Conservation (phyloP, 495 filamentous ascomycete genomes). For the Neurospora hispaniola region DNA sequence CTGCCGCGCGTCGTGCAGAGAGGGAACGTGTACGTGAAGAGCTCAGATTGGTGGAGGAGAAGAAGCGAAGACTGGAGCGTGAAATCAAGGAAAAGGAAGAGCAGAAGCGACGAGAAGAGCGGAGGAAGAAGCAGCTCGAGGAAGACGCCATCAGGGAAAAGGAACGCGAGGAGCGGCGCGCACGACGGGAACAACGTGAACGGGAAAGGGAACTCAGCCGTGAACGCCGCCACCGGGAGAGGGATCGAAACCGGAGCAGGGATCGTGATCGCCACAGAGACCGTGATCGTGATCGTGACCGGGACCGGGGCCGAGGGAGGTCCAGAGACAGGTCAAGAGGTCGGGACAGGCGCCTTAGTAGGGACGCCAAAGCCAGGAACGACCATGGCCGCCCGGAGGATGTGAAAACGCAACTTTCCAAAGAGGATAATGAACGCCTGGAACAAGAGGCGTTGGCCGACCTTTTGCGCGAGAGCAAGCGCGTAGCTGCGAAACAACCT, state of each 20-base stretch:
- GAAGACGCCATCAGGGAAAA: conserved; percentile 51
- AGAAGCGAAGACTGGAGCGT: conserved; percentile 50
- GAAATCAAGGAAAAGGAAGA: conserved; percentile 55
- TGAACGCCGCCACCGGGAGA: conserved; percentile 43
- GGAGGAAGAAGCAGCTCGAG: conserved; percentile 41
- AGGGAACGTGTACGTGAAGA: conserved; percentile 56
- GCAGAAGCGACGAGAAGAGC: conserved; percentile 45
- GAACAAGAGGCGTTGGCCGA: conserved; percentile 45
- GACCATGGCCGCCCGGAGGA: conserved; percentile 23
- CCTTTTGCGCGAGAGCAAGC: conserved; percentile 44
- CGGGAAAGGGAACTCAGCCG: conserved; percentile 46
- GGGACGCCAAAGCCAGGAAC: conserved; percentile 10
- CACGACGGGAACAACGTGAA: conserved; percentile 48
- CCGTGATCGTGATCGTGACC: conserved; percentile 21
- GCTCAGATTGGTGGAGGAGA: conserved; percentile 53
- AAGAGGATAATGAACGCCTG: conserved; percentile 43
- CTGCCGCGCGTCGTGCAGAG: conserved; percentile 52
- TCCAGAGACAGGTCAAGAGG: conserved; percentile 15
- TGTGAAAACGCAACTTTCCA: conserved; percentile 37
- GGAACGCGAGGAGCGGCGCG: conserved; percentile 45
- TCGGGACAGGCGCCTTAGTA: conserved; percentile 18
- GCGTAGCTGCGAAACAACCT: conserved; percentile 29
- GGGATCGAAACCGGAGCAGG: conserved; percentile 24
- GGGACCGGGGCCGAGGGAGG: conserved; percentile 22
- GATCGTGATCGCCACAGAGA: conserved; percentile 24